Conservation (phyloP, 2,329 filamentous ascomycete species). For the Aspergillus tanneri region DNA sequence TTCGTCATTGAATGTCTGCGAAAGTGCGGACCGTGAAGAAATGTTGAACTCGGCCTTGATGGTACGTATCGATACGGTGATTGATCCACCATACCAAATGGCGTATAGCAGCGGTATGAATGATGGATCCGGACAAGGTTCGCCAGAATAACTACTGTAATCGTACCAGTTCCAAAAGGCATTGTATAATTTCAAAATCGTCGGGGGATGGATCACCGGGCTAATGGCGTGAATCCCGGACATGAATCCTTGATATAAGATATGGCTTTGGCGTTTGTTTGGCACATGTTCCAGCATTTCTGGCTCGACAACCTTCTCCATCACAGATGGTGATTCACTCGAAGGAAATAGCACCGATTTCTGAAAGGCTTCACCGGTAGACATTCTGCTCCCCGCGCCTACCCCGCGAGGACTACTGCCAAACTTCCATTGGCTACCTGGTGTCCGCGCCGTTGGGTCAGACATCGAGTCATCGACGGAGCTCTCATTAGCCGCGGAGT, state of each 20-base stretch:
- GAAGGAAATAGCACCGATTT: constrained; percentile 40
- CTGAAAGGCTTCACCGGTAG: constrained; percentile 32
- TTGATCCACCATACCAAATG: constrained; percentile 51
- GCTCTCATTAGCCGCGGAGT: constrained; percentile 20
- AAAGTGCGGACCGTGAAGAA: constrained; percentile 37
- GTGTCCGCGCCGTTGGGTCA: constrained; percentile 18
- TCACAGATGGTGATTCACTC: constrained; percentile 35
- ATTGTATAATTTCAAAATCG: constrained; percentile 42
- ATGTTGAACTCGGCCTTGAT: constrained; percentile 43
- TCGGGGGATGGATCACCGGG: constrained; percentile 47
- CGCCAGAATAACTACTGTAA: constrained; percentile 35
- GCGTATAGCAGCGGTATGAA: constrained; percentile 48
- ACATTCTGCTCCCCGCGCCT: constrained; percentile 13
- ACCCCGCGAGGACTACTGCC: constrained; percentile 15
- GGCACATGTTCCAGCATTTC: constrained; percentile 46
- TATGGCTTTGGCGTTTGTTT: constrained; percentile 46
- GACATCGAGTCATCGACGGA: constrained; percentile 23
- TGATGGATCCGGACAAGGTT: constrained; percentile 40
- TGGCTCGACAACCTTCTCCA: constrained; percentile 35
- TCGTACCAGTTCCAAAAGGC: constrained; percentile 50
- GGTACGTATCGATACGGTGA: constrained; percentile 44
- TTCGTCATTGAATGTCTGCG: constrained; percentile 43
- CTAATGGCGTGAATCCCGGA: constrained; percentile 48
- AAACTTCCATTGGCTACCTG: constrained; percentile 23
- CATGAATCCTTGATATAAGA: constrained; percentile 49